Base-by-base conservation (phyloP, 495 filamentous ascomycete species). In the Podospora sp. region DNA sequence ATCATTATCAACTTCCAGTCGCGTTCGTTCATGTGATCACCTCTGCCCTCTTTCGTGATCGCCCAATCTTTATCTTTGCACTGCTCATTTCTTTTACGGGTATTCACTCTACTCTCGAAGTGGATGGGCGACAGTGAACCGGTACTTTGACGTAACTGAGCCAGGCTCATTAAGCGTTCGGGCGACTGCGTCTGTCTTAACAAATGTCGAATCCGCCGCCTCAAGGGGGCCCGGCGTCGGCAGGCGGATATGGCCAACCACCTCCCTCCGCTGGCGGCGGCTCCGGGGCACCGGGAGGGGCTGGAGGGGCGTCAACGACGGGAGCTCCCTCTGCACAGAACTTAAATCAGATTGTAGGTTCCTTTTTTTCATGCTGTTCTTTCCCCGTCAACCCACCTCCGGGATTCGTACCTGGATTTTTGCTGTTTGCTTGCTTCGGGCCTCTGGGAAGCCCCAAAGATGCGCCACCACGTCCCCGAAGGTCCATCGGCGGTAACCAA, bases 341-440 rank as follows among this genome's bases (percentile, higher is more conserved):
- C 73, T 77, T 99, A 8, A 99, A 99, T 68, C 92, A 96, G 70
- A 99, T 99, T 75, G 94, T 97, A 60, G 68, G 73, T 72, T 52
- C 58, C 63, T 29, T 61, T 62, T 68, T 53, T 68, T 69, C 53
- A 60, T n/a, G 26, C 18, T 26, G 25, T 21, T 24, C 26, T 27
- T 4, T 60, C 27, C 40, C 12, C 16, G 4, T 18, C 12, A 14
- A 12, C 2, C 14, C 16, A 46, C 40, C 14, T 14, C 40, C 11
- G 40, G 12, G 16, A 18, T 11, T 6, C 11, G 11, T 27, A 26
- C 24, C 16, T 50, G 49, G 25, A 20, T 40, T 18, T 12, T 36
- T 6, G 7, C 40, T 55, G 29, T 33, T 11, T 14, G 0, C 49
- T 16, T 53, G 21, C 62, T 53, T 11, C 21, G 16, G 18, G 33